Percentiles rank a stretch among this genome's conserved stretches.
phyloP scores from a whole-genome alignment of 2,329 filamentous ascomycete genomes.

The Fusarium sp. region DNA sequence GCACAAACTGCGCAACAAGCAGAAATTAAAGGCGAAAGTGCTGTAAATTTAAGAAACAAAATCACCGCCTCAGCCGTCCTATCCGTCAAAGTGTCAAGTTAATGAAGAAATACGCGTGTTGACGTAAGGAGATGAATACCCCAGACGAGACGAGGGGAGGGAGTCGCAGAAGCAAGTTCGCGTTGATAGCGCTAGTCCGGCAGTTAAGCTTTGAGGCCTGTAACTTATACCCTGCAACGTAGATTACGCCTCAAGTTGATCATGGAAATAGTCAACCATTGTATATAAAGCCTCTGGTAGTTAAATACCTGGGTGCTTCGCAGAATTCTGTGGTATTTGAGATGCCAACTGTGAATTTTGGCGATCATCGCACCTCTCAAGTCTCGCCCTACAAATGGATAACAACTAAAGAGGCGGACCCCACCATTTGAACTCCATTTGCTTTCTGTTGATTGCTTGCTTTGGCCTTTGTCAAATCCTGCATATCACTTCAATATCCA shows the following conservation, averaged over 20 bases:
- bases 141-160: slow-evolving; percentile 21
- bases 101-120: slow-evolving; percentile 14
- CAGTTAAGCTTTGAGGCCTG: slow-evolving; percentile 23
- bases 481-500: not conserved
- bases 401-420: slow-evolving; percentile 1
- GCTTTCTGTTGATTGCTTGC: slow-evolving; percentile 7
- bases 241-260: not conserved
- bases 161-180: slow-evolving; percentile 38
- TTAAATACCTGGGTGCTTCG: not conserved
- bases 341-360: not conserved
- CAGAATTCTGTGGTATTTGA: not conserved
- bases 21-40: not conserved
- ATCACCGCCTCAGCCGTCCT: not conserved
- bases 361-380: not conserved
- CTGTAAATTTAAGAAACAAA: not conserved
- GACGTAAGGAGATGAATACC: slow-evolving; percentile 25
- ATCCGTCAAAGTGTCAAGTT: not conserved
- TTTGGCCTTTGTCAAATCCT: slow-evolving; percentile 1
- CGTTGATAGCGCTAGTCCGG: slow-evolving; percentile 25
- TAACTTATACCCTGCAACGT: not conserved
- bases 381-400: not conserved
- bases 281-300: not conserved
- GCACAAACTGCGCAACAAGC: not conserved
- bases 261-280: not conserved
- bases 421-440: slow-evolving; percentile 26